These are phyloP conservation scores for Streptanthus diversifolius DNA, from an alignment of 345 rosid species.

Conservation along the genomic window DNA sequence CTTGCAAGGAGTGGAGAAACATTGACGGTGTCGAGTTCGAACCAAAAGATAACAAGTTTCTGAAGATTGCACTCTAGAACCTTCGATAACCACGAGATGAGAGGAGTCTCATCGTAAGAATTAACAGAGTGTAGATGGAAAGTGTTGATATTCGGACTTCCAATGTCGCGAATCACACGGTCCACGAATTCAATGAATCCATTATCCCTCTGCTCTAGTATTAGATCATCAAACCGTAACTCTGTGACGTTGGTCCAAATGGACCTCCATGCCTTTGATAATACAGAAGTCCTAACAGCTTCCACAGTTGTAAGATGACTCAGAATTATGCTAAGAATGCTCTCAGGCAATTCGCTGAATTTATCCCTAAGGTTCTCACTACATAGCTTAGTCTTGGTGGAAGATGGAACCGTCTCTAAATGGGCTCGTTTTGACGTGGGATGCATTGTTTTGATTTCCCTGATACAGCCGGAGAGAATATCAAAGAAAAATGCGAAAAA, in stretches of 20 bases:
- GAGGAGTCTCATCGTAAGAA: constrained; percentile 2
- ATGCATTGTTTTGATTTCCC: background rate
- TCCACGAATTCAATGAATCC: constrained; percentile 8
- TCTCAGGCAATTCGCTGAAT: constrained; percentile 14
- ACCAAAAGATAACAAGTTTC: constrained; percentile 15
- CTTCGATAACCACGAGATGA: constrained; percentile 8
- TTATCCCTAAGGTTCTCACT: constrained; percentile 3
- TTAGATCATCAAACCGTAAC: constrained; percentile 4
- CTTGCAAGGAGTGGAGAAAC: constrained; percentile 5
- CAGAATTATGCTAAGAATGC: constrained; percentile 3
- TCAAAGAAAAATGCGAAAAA: background rate
- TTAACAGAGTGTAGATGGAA: constrained; percentile 17
- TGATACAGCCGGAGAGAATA: background rate
- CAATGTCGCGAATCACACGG: background rate
- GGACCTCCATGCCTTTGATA: constrained; percentile 18
- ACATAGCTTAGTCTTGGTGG: background rate
- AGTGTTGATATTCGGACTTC: background rate
- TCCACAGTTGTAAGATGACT: constrained; percentile 18
- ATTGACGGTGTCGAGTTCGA: background rate
- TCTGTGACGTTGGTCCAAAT: constrained; percentile 18
- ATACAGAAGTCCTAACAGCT: constrained; percentile 24
- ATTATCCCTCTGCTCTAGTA: background rate
- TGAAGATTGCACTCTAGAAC: constrained; percentile 1
- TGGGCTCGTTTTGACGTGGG: background rate
- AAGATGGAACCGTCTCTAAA: constrained; percentile 3